A percentile compares a stretch with the other conserved stretches of the same genome.
phyloP scores from a whole-genome alignment of 106 monocot genomes.

The Ottelia alismoides region DNA sequence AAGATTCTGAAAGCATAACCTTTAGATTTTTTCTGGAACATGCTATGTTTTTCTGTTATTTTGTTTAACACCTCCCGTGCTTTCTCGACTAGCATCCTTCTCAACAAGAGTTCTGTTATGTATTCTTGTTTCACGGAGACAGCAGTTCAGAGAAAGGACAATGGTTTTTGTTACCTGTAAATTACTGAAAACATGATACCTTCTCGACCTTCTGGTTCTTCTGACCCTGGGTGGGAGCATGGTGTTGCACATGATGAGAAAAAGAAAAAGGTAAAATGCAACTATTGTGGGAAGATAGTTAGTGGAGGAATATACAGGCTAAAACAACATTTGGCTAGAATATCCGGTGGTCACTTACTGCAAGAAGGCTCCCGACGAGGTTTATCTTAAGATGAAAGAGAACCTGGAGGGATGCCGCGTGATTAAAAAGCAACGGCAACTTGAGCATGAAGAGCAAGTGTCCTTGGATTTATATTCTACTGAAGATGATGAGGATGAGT shows the following conservation, averaged over 20 bases:
- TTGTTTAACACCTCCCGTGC: no score
- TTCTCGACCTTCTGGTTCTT: conserved; percentile 19
- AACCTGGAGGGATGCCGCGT: conserved; percentile 25
- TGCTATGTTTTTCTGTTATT: no score
- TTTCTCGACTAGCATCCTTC: no score
- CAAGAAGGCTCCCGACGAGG: conserved; percentile 48
- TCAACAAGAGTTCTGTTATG: no score
- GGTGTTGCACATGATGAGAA: conserved; percentile 52
- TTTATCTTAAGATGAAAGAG: conserved; percentile 45
- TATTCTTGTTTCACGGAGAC: no score
- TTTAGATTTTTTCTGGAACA: no score
- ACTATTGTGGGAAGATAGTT: conserved; percentile 50
- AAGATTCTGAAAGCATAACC: no score
- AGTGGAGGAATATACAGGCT: conserved; percentile 57
- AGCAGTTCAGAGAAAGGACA: no score
- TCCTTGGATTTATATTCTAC: conserved; percentile 23
- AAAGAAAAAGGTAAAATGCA: conserved; percentile 67
- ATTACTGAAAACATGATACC: conserved; percentile 24
- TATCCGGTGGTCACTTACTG: conserved; percentile 56
- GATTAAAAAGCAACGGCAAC: conserved; percentile 17
- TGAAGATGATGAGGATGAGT: conserved; percentile 29
- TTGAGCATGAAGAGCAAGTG: conserved; percentile 22
- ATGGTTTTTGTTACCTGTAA: no score
- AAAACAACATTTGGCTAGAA: conserved; percentile 62
- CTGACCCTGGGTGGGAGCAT: conserved; percentile 63